Conservation (phyloP, 2,329 filamentous ascomycete species). For the Colletotrichum limetticola region DNA sequence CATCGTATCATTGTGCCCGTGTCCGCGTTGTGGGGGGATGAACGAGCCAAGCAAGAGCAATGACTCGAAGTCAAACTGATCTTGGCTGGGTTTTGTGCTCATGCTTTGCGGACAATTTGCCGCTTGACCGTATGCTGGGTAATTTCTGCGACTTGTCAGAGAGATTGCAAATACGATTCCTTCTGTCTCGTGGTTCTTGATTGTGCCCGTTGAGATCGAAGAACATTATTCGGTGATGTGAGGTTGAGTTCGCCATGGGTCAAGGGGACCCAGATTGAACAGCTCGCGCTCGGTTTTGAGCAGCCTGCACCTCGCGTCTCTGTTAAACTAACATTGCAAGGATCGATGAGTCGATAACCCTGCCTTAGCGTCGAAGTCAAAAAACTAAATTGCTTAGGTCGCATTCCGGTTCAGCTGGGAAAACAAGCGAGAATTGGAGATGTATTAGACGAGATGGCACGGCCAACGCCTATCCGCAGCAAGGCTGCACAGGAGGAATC, state of each 20-base stretch:
- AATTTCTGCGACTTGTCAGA: neutral
- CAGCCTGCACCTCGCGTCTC: constrained; percentile 14
- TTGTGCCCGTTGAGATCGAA: neutral
- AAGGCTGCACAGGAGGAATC: neutral
- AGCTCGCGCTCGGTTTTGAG: neutral
- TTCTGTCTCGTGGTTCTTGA: too few species aligned
- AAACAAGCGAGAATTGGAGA: neutral
- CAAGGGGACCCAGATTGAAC: neutral
- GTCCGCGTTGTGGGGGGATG: neutral
- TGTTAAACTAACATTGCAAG: neutral
- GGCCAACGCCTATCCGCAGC: too few species aligned
- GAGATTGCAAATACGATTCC: neutral
- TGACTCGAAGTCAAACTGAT: constrained; percentile 15
- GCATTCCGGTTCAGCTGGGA: neutral
- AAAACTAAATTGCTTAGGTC: constrained; percentile 10
- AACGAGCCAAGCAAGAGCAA: neutral
- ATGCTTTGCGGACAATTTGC: neutral
- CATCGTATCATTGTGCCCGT: neutral
- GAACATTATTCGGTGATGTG: neutral
- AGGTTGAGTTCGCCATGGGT: neutral
- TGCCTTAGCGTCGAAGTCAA: constrained; percentile 5
- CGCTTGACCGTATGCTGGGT: neutral
- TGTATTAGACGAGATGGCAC: neutral
- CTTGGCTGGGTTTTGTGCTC: neutral
- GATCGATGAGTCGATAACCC: neutral